These are phyloP conservation scores for Ceratocystis alfenasii DNA, from an alignment of 2,329 filamentous ascomycete species.

Conservation along the genomic window DNA sequence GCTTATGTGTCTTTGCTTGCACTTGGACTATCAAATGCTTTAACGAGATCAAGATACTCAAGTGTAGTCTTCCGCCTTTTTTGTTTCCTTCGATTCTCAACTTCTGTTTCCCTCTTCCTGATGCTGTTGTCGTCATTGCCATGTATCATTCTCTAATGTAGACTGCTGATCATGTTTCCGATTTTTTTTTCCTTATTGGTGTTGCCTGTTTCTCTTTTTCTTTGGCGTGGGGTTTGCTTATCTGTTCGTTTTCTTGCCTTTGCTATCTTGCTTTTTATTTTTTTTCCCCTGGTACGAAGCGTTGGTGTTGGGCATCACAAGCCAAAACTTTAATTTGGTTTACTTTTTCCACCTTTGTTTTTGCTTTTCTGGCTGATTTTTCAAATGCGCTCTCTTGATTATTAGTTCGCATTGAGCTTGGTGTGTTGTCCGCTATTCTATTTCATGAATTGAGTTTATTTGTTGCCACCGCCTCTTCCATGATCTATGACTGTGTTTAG, in stretches of 20 bases:
- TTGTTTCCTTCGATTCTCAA: background rate
- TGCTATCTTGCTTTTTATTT: background rate
- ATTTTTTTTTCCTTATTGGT: background rate
- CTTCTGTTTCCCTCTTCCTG: background rate
- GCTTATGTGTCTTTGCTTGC: background rate
- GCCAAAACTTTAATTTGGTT: slow-evolving; percentile 7
- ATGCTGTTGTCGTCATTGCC: background rate
- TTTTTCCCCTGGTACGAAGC: slow-evolving; percentile 8
- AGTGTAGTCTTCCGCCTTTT: background rate
- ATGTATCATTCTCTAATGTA: slow-evolving; percentile 16
- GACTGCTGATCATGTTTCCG: slow-evolving; percentile 8
- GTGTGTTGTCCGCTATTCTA: background rate
- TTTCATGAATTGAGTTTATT: background rate
- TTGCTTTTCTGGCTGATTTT: background rate
- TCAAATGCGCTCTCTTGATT: background rate
- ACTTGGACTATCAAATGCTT: background rate
- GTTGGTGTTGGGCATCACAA: slow-evolving; percentile 15
- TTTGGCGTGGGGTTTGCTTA: slow-evolving; percentile 11
- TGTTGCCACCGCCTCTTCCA: background rate
- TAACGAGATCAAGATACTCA: background rate
- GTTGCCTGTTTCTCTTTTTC: background rate
- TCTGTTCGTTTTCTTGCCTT: background rate
- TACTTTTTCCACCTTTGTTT: background rate
- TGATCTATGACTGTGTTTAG: no score
- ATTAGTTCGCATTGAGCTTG: background rate